A percentile compares a stretch with the other conserved stretches of the same genome.
Evolutionary conservation across 2,329 filamentous ascomycete genomes (phyloP).

Genomic region (Epichloe baconii): DNA sequence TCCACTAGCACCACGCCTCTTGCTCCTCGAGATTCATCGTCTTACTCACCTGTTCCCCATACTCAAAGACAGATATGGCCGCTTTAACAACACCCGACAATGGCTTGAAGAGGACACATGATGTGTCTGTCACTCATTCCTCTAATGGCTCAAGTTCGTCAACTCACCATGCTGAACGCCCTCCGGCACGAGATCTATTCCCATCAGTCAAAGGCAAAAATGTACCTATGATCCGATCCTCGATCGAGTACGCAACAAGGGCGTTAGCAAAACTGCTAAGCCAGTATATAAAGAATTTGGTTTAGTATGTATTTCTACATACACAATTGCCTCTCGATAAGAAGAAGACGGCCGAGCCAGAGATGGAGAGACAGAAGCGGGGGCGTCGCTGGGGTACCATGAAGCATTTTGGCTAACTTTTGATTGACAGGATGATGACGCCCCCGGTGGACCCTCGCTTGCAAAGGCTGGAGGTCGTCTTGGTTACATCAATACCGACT

Average conservation of each 20-base stretch:
- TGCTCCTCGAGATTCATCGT: slow-evolving; percentile 34
- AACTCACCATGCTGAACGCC: slow-evolving; percentile 25
- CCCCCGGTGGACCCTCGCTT: slow-evolving; percentile 73
- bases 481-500: slow-evolving; percentile 57
- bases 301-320: slow-evolving; percentile 46
- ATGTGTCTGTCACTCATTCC: slow-evolving; percentile 12
- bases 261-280: slow-evolving; percentile 43
- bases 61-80: slow-evolving; percentile 43
- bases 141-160: slow-evolving; percentile 22
- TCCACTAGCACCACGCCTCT: slow-evolving; percentile 20
- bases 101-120: slow-evolving; percentile 16
- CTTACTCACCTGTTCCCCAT: slow-evolving; percentile 33
- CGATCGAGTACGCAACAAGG: slow-evolving; percentile 35
- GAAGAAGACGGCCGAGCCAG: not conserved
- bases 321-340: slow-evolving; percentile 18
- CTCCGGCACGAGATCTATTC: slow-evolving; percentile 43
- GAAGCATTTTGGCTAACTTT: slow-evolving; percentile 42
- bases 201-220: slow-evolving; percentile 39
- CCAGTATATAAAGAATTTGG: slow-evolving; percentile 51
- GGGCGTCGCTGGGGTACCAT: slow-evolving; percentile 40
- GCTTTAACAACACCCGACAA: slow-evolving; percentile 34
- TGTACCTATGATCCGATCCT: slow-evolving; percentile 49
- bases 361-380: slow-evolving; percentile 22
- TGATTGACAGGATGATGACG: slow-evolving; percentile 59
- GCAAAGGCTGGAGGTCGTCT: slow-evolving; percentile 47